Base-by-base conservation (phyloP, 208 protist genomes). In the Trypanosoma brucei region DNA sequence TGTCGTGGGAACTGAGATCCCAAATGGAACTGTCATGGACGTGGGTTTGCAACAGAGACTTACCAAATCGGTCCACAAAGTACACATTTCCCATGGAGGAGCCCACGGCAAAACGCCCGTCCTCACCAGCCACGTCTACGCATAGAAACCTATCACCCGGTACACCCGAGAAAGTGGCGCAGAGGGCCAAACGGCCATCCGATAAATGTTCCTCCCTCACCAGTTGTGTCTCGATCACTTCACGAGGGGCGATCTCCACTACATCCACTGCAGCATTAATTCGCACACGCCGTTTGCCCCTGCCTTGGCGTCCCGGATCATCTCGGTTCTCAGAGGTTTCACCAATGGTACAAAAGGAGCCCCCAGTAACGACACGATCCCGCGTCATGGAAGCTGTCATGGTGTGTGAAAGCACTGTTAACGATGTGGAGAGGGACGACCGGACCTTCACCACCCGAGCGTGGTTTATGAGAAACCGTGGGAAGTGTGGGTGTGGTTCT, bases 401-500 rank as follows among this genome's bases (percentile, higher is more conserved):
- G 1, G 83, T 83, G 40, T 84, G 70, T 4, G 73, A 71, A 45
- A 88, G 55, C 45, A 85, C 65, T 30, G 75, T 76, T 4, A 34
- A 37, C 22, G 83, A 84, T 30, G 67, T 72, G 36, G 86, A 68
- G 34, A 93, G 78, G 49, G 64, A 75, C 8, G 78, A 78, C 40
- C 77, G 68, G 51, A 91, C 59, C 59, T 82, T 90, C 48, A 79
- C 68, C 1, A 90, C 68, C 7, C 81, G 69, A 13, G 83, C 73
- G 42, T 72, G 45, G 44, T 81, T 76, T 34, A 83, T 73, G 34
- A 93, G 73, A n/a, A 53, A 61, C 14, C 68, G 68, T 14, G 86
- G 86, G 60, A 93, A 93, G 75, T 93, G 86, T 49, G 84, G 83
- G 57, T 93, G 86, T 14, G 81, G 72, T 63, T 93, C 81, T 4